Evolutionary conservation across 768 basidiomycete species (phyloP).

Genomic region (Pleurotus giganteus): DNA sequence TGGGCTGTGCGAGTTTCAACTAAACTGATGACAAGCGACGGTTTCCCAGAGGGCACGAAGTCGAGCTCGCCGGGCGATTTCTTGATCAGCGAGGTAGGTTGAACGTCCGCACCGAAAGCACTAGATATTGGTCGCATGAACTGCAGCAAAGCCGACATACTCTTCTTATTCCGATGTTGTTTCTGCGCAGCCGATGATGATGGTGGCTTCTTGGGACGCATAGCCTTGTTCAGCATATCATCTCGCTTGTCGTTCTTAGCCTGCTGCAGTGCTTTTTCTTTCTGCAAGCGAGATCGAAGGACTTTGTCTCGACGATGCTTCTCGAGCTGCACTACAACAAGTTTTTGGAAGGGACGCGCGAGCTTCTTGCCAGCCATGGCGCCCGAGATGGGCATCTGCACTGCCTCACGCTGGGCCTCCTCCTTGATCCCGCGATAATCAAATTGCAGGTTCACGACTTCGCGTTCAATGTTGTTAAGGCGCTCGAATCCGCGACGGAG

Average conservation of each 20-base stretch:
- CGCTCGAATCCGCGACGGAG: constrained; percentile 73
- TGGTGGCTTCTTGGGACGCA: constrained; percentile 50
- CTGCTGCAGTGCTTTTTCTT: constrained; percentile 78
- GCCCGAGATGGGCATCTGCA: constrained; percentile 39
- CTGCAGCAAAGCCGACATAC: constrained; percentile 81
- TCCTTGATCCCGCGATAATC: constrained; percentile 75
- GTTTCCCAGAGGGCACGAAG: constrained; percentile 70
- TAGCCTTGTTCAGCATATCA: constrained; percentile 71
- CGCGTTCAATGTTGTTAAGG: constrained; percentile 72
- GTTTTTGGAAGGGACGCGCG: constrained; percentile 63
- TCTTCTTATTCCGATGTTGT: constrained; percentile 84
- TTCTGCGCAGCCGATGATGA: constrained; percentile 51
- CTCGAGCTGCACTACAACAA: constrained; percentile 68
- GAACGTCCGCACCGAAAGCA: constrained; percentile 70
- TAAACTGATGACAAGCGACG: constrained; percentile 70
- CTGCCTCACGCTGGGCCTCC: constrained; percentile 66
- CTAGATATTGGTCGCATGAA: constrained; percentile 89
- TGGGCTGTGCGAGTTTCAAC: constrained; percentile 68
- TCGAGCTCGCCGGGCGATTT: constrained; percentile 74
- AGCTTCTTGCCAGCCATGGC: constrained; percentile 50
- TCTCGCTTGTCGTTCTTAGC: constrained; percentile 69
- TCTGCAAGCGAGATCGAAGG: constrained; percentile 64
- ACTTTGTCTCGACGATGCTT: constrained; percentile 78
- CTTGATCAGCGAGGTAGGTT: constrained; percentile 41
- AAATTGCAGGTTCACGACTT: constrained; percentile 58